Conservation (phyloP, 345 rosid genomes). For the Carallia pectinifolia region DNA sequence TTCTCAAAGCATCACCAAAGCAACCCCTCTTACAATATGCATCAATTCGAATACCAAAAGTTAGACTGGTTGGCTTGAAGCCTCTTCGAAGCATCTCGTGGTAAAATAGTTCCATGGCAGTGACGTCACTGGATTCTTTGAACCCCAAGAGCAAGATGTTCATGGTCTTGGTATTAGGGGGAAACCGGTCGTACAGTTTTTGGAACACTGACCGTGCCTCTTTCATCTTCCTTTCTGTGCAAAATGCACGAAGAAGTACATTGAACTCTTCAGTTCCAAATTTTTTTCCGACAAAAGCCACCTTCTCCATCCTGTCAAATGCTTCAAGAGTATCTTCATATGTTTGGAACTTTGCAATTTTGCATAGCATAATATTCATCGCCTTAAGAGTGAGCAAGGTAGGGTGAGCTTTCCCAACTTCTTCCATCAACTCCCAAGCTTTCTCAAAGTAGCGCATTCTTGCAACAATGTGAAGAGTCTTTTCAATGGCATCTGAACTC, state of each 20-base stretch:
- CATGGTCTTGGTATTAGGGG: conserved; percentile 72
- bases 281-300: conserved; percentile 44
- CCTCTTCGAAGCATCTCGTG: conserved; percentile 79
- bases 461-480: conserved; percentile 73
- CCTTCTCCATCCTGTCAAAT: conserved; percentile 60
- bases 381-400: conserved; percentile 60
- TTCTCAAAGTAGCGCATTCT: conserved; percentile 84
- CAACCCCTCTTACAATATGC: conserved; percentile 75
- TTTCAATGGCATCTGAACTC: conserved; percentile 66
- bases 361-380: conserved; percentile 74
- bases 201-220: conserved; percentile 70
- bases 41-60: conserved; percentile 70
- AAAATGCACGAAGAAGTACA: conserved; percentile 71
- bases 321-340: conserved; percentile 73
- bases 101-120: conserved; percentile 74
- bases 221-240: conserved; percentile 67
- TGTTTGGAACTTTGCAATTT: conserved; percentile 58
- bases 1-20: conserved; percentile 70
- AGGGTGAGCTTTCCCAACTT: conserved; percentile 41
- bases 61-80: conserved; percentile 50
- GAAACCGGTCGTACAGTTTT: conserved; percentile 53
- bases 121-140: conserved; percentile 71
- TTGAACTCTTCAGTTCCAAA: conserved; percentile 76
- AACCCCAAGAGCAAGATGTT: conserved; percentile 75
- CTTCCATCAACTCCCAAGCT: conserved; percentile 78